These are phyloP conservation scores for Cladophialophora yegresii DNA, from an alignment of 2,329 filamentous ascomycete species.

Conservation along the genomic window DNA sequence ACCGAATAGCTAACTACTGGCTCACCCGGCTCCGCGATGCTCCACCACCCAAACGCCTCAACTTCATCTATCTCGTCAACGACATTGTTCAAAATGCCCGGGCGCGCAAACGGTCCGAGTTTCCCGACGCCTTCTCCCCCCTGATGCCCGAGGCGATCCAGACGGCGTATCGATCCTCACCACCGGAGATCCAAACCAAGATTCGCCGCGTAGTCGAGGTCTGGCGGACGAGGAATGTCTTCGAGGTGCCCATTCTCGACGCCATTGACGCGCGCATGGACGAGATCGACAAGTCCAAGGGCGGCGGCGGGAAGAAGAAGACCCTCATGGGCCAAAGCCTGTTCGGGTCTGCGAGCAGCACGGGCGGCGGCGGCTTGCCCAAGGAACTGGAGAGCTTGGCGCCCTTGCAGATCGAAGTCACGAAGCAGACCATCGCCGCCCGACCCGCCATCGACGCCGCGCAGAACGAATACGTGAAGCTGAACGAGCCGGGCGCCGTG, in stretches of 20 bases:
- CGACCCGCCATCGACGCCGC: conserved; percentile 70
- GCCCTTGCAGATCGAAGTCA: conserved; percentile 69
- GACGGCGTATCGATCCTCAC: conserved; percentile 85
- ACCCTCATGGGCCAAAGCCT: conserved; percentile 67
- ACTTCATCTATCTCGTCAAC: conserved; percentile 92
- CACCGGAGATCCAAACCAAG: conserved; percentile 83
- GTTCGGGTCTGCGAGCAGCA: conserved; percentile 58
- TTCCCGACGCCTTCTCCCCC: conserved; percentile 86
- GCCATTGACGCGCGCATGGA: conserved; percentile 78
- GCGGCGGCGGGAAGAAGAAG: conserved; percentile 50
- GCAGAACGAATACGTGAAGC: conserved; percentile 79
- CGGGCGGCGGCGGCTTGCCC: conserved; percentile 60
- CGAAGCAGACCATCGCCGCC: conserved; percentile 69
- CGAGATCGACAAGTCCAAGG: conserved; percentile 61
- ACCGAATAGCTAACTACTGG: conserved; percentile 90
- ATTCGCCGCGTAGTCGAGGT: conserved; percentile 88
- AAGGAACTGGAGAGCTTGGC: conserved; percentile 76
- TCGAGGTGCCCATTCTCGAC: conserved; percentile 75
- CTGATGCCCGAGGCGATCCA: conserved; percentile 88
- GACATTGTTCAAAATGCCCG: conserved; percentile 97
- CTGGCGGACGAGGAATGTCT: conserved; percentile 84
- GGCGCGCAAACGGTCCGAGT: conserved; percentile 87
- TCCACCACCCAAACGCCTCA: conserved; percentile 79
- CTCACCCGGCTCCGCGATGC: conserved; percentile 86
- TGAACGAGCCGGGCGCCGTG: conserved; percentile 69